Evolutionary conservation across 139 green algal genomes (phyloP).

Genomic region (Deuterostichococcus epilithicus): DNA sequence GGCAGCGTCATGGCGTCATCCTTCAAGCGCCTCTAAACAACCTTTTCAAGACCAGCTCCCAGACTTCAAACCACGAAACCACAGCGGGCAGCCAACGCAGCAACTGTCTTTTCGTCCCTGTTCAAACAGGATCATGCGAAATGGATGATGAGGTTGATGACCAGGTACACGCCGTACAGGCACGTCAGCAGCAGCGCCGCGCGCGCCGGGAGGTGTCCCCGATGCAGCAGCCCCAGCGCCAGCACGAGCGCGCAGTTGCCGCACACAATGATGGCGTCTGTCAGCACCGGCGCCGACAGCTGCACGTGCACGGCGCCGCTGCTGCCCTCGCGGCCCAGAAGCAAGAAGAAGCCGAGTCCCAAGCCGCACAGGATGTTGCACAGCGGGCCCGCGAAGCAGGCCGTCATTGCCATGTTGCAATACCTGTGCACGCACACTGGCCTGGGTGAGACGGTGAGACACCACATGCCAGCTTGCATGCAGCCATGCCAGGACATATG

Average conservation of each 20-base stretch:
- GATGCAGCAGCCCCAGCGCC: neutral
- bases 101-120: no score
- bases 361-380: slow-evolving; percentile 88
- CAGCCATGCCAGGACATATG: no score
- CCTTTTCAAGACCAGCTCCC: no score
- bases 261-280: neutral
- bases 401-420: slow-evolving; percentile 80
- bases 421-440: slow-evolving; percentile 24
- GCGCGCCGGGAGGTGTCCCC: neutral
- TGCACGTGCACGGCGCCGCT: neutral
- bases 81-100: no score
- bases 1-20: no score
- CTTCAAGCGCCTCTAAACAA: no score
- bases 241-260: neutral
- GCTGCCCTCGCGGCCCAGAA: slow-evolving; percentile 29
- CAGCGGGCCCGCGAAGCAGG: slow-evolving; percentile 85
- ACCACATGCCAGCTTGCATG: no score
- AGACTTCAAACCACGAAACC: no score
- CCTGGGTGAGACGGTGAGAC: no score
- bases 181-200: neutral
- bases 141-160: neutral
- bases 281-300: neutral
- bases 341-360: slow-evolving; percentile 51
- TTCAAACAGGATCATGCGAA: neutral
- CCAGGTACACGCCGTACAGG: slow-evolving; percentile 10